Base-by-base conservation (phyloP, 257 asterid genomes). In the Solanum chilense region DNA sequence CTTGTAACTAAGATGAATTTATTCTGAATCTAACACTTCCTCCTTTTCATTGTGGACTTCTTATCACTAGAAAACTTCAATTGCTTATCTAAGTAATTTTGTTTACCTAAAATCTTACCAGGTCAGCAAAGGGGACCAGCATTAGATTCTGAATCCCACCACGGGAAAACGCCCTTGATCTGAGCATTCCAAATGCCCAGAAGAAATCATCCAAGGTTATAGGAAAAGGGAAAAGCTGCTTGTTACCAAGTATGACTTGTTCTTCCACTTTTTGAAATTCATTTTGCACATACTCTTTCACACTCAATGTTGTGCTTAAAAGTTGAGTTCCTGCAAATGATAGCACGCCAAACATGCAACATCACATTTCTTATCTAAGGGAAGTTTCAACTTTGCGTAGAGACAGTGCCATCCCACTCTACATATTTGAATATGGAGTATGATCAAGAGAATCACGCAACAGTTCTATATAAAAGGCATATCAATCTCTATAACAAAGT, bases 161-260 rank as follows among this genome's bases (percentile, higher is more conserved):
- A 42, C 97, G 89, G 14, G 99, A 94, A 91, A 96, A 97, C 3
- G 99, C 98, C 91, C 98, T 94, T 49, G 99, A 95, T 93, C 99
- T 93, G 80, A 97, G 97, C 58, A 97, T 93, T 62, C 98, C 99
- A 91, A 95, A 97, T 89, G 97, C 99, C 99, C 99, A 97, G 45
- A 94, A 91, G 94, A 97, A 97, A 90, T 95, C 98, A 74, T 97
- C 97, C 91, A 91, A 27, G 69, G 99, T 93, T 78, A 95, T 69
- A 35, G 96, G 80, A 82, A 87, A 93, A 49, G 98, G 98, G 92
- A 97, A 97, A 42, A 97, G 94, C 90, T 91, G 80, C 93, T 93
- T 92, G 93, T 96, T 97, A 60, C 96, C 94, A 69, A 93, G 94
- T 87, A 97, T 92, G 88, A 96, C 88, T 89, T 97, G 96, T 73